A percentile compares a stretch with the other conserved stretches of the same genome.
These are phyloP conservation scores for Tetracladium setigerum DNA, from an alignment of 495 filamentous ascomycete species.

Conservation along the genomic window DNA sequence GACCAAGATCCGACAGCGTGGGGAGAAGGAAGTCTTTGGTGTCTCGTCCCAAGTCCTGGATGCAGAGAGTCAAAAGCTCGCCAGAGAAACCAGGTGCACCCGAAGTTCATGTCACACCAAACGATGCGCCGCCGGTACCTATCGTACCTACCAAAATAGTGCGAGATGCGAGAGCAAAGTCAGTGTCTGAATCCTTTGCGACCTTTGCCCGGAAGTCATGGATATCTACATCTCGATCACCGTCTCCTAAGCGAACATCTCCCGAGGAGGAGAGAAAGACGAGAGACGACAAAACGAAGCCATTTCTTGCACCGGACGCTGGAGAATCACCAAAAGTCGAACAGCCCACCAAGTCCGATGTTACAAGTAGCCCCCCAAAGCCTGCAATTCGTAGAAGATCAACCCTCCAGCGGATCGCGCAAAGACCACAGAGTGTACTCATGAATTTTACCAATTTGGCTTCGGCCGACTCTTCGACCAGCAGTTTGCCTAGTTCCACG, in stretches of 20 bases:
- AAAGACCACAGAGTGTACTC: constrained; percentile 20
- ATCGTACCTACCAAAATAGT: constrained; percentile 13
- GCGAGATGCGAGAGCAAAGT: constrained; percentile 19
- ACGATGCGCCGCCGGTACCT: constrained; percentile 16
- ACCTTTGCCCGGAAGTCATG: constrained; percentile 62
- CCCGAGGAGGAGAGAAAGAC: constrained; percentile 7
- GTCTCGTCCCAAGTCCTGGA: constrained; percentile 24
- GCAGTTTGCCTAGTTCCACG: constrained; percentile 30
- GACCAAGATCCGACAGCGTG: constrained; percentile 15
- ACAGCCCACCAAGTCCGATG: constrained; percentile 3
- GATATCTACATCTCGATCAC: constrained; percentile 54
- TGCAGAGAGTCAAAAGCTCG: constrained; percentile 21
- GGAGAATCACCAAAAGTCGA: constrained; percentile 10
- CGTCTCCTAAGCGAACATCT: constrained; percentile 38
- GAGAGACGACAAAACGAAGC: constrained; percentile 6
- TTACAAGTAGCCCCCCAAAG: constrained; percentile 6
- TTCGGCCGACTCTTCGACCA: constrained; percentile 24
- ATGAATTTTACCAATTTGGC: constrained; percentile 18
- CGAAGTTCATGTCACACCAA: constrained; percentile 11
- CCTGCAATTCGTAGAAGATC: constrained; percentile 1
- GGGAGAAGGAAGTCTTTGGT: constrained; percentile 23
- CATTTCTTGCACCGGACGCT: constrained; percentile 1
- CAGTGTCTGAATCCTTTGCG: constrained; percentile 51
- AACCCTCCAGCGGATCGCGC: constrained; percentile 12
- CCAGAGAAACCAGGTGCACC: constrained; percentile 13